phyloP scores from a whole-genome alignment of 441 rosid genomes.

The Adansonia madagascariensis region DNA sequence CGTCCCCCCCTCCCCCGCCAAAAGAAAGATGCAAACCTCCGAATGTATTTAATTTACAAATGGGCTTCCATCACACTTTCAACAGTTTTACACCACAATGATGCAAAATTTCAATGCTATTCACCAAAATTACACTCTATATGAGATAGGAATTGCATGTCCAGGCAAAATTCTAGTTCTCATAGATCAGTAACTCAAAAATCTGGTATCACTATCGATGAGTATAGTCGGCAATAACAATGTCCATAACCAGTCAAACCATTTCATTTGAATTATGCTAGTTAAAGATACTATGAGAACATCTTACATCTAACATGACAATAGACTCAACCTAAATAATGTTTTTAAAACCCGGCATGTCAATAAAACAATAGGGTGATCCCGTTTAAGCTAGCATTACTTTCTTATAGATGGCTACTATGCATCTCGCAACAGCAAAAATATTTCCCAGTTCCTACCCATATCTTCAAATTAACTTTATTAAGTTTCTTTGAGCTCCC shows the following conservation, averaged over 20 bases:
- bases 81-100: neutral
- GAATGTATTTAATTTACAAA: neutral
- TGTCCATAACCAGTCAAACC: conserved; percentile 7
- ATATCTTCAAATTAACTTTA: conserved; percentile 9
- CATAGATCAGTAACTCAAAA: neutral
- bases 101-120: neutral
- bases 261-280: neutral
- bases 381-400: conserved; percentile 16
- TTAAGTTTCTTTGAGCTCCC: conserved; percentile 2
- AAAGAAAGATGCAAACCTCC: neutral
- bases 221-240: conserved; percentile 6
- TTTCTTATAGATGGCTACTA: neutral
- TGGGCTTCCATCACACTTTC: conserved; percentile 8
- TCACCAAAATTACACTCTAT: conserved; percentile 4
- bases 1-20: neutral
- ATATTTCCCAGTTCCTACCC: neutral
- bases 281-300: neutral
- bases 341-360: neutral
- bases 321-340: neutral
- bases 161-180: neutral
- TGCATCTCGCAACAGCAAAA: neutral
- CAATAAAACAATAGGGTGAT: neutral
- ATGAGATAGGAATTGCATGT: neutral
- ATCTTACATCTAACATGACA: neutral
- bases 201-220: neutral